A percentile compares a stretch with the other conserved stretches of the same genome.
phyloP scores from a whole-genome alignment of 192 early-diverging fungal species.

The Borealophlyctis nickersoniae region DNA sequence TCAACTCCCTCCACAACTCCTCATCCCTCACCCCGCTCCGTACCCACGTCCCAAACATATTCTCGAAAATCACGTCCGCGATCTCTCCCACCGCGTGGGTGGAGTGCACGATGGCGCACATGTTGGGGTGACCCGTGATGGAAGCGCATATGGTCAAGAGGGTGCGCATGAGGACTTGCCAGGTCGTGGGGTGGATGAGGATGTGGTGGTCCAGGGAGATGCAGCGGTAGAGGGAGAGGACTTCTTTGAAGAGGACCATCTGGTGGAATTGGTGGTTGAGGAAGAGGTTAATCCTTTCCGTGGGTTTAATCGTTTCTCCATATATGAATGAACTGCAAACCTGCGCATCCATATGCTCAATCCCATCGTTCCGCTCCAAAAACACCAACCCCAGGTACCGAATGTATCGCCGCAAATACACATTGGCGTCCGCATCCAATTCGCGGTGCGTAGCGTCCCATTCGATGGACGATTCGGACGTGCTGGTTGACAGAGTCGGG shows the following conservation, averaged over 20 bases:
- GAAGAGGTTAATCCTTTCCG: too few relatives aligned
- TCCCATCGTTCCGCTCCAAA: slow-evolving; percentile 50
- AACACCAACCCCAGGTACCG: slow-evolving; percentile 62
- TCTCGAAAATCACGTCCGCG: slow-evolving; percentile 66
- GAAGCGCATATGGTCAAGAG: slow-evolving; percentile 64
- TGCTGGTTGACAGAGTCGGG: too few relatives aligned
- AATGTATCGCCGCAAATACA: slow-evolving; percentile 67
- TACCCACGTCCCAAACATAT: slow-evolving; percentile 64
- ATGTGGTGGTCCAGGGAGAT: slow-evolving; percentile 37
- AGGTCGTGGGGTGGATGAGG: slow-evolving; percentile 26
- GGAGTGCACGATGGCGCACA: slow-evolving; percentile 31
- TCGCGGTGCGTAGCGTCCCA: neutral
- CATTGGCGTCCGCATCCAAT: slow-evolving; percentile 37
- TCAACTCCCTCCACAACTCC: slow-evolving; percentile 58
- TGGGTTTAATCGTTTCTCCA: too few relatives aligned
- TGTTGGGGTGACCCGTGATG: slow-evolving; percentile 44
- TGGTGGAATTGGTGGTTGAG: slow-evolving; percentile 40
- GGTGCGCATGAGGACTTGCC: slow-evolving; percentile 54
- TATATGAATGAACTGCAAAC: slow-evolving; percentile 20
- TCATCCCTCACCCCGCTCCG: slow-evolving; percentile 50
- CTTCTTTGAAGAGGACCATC: slow-evolving; percentile 64
- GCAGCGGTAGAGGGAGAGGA: slow-evolving; percentile 63
- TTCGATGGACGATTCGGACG: neutral
- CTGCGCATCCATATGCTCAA: slow-evolving; percentile 39
- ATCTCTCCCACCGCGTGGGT: slow-evolving; percentile 53